Conservation (phyloP, 2,329 filamentous ascomycete species). For the Ceratocystis papillata region DNA sequence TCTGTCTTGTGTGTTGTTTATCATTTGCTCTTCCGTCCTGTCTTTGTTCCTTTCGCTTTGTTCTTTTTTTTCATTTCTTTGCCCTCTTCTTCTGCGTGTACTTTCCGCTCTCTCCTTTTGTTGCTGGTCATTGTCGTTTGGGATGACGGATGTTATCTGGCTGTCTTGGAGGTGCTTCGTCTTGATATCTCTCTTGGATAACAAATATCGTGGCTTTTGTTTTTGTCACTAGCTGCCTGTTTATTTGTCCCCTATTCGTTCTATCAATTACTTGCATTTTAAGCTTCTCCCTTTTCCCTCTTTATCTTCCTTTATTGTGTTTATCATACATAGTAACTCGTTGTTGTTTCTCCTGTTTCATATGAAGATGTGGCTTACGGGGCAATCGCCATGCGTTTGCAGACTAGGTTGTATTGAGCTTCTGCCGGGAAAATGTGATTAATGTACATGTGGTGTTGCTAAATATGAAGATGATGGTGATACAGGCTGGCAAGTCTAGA, state of each 20-base stretch:
- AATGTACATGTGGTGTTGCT: slow-evolving; percentile 3
- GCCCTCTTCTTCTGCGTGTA: not conserved
- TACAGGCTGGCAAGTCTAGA: not conserved
- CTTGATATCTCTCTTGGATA: slow-evolving; percentile 13
- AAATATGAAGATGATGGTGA: not conserved
- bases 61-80: not conserved
- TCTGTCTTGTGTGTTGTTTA: not conserved
- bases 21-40: slow-evolving; percentile 2
- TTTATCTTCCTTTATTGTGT: not conserved
- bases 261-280: slow-evolving; percentile 1
- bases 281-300: not conserved
- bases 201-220: slow-evolving; percentile 12
- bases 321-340: slow-evolving; percentile 9
- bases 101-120: not conserved
- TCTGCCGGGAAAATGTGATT: not conserved
- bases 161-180: slow-evolving; percentile 13
- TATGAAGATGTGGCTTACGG: not conserved
- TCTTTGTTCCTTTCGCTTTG: not conserved
- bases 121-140: not conserved
- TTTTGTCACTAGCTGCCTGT: not conserved
- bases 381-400: too few relatives aligned
- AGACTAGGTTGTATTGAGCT: not conserved
- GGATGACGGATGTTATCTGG: slow-evolving; percentile 5
- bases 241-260: not conserved
- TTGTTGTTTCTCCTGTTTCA: not conserved